These are phyloP conservation scores for Blumeriella jaapii DNA, from an alignment of 2,329 filamentous ascomycete species.

Conservation along the genomic window DNA sequence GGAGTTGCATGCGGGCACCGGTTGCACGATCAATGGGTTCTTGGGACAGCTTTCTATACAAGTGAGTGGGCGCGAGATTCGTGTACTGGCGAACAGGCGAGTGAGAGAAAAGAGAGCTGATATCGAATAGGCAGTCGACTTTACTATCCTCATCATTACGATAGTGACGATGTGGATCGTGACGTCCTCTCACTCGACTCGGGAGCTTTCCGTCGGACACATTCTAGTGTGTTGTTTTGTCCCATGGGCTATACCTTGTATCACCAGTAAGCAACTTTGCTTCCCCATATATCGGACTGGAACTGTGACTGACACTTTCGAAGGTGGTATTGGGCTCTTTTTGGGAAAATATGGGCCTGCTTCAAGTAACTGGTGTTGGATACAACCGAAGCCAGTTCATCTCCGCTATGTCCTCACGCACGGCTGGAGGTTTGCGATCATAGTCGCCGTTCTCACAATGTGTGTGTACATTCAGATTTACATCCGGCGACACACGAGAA, in stretches of 20 bases:
- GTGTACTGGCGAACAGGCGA: not conserved
- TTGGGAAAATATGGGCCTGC: slow-evolving; percentile 22
- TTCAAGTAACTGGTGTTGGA: slow-evolving; percentile 34
- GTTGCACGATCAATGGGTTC: slow-evolving; percentile 3
- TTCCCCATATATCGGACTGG: not conserved
- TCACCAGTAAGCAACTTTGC: not conserved
- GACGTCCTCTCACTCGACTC: slow-evolving; percentile 1
- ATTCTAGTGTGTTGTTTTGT: slow-evolving; percentile 1
- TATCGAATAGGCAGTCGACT: slow-evolving; percentile 1
- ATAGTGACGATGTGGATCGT: slow-evolving; percentile 3
- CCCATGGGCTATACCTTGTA: slow-evolving; percentile 1
- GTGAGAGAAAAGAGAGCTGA: not conserved
- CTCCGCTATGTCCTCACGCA: slow-evolving; percentile 30
- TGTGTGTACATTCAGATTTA: slow-evolving; percentile 4
- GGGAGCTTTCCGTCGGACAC: not conserved
- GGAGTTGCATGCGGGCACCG: slow-evolving; percentile 2
- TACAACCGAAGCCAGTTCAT: slow-evolving; percentile 23
- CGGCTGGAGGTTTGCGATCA: slow-evolving; percentile 29
- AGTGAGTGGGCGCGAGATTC: not conserved
- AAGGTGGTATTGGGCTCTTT: slow-evolving; percentile 2
- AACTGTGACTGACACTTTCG: not conserved
- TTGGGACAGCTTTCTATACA: slow-evolving; percentile 5
- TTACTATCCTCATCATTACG: slow-evolving; percentile 4
- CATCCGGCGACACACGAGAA: slow-evolving; percentile 1
- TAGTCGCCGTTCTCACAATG: slow-evolving; percentile 10